Percentiles rank a stretch among this genome's conserved stretches.
phyloP scores from a whole-genome alignment of 2,329 filamentous ascomycete genomes.

The Rosellinia necatrix region DNA sequence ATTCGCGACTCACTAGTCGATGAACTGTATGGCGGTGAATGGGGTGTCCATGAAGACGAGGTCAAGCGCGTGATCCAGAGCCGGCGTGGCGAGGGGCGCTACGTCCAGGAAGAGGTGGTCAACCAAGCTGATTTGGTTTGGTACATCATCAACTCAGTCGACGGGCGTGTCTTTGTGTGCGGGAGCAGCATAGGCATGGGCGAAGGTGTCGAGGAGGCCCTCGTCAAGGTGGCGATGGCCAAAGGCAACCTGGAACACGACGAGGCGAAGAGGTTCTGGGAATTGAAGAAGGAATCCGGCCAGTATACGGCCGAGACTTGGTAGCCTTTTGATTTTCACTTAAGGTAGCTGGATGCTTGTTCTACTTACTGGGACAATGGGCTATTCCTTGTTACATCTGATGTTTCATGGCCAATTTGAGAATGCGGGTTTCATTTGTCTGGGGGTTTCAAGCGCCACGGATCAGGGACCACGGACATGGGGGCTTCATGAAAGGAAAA shows the following conservation, averaged over 20 bases:
- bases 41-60: slow-evolving; percentile 89
- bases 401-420: too few species aligned
- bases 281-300: slow-evolving; percentile 85
- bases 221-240: slow-evolving; percentile 88
- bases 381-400: too few species aligned
- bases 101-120: slow-evolving; percentile 94
- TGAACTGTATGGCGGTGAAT: slow-evolving; percentile 95
- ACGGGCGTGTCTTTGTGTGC: slow-evolving; percentile 95
- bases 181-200: slow-evolving; percentile 97
- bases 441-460: background rate
- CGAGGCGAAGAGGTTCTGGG: slow-evolving; percentile 87
- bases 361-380: background rate
- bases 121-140: slow-evolving; percentile 95
- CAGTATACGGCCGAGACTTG: slow-evolving; percentile 92
- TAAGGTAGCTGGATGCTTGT: background rate
- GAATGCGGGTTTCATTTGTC: too few species aligned
- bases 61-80: slow-evolving; percentile 83
- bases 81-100: slow-evolving; percentile 77
- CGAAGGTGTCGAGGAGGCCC: slow-evolving; percentile 86
- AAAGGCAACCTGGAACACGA: slow-evolving; percentile 85
- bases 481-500: slow-evolving; percentile 7
- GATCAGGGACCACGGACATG: background rate
- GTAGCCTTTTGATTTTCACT: slow-evolving; percentile 43
- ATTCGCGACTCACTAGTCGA: slow-evolving; percentile 80
- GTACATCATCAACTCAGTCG: slow-evolving; percentile 96